Conservation (phyloP, 306 rosid species). For the Amphicarpaea edgeworthii region DNA sequence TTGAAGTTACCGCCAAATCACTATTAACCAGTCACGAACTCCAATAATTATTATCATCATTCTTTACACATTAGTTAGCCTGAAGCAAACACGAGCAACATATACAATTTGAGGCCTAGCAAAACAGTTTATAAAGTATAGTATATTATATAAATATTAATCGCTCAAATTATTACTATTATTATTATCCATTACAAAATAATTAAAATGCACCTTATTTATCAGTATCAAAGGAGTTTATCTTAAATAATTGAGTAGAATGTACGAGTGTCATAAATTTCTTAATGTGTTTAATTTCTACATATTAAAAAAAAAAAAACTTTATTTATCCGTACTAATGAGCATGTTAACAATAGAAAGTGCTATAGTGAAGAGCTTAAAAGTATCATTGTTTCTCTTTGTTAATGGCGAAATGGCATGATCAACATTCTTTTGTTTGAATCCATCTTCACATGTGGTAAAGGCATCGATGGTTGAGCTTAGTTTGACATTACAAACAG, state of each 20-base stretch:
- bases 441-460: constrained; percentile 84
- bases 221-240: too few relatives aligned
- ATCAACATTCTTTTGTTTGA: constrained; percentile 45
- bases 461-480: constrained; percentile 65
- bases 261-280: too few relatives aligned
- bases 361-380: constrained; percentile 69
- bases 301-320: too few relatives aligned
- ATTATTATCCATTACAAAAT: constrained; percentile 1
- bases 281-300: too few relatives aligned
- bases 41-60: not conserved
- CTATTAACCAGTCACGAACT: not conserved
- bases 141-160: not conserved
- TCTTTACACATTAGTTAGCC: not conserved
- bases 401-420: constrained; percentile 61
- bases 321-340: not conserved
- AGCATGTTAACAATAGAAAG: constrained; percentile 69
- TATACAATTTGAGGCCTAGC: not conserved
- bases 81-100: not conserved
- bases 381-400: constrained; percentile 58
- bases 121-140: not conserved
- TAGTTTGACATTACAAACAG: constrained; percentile 53
- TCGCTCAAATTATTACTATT: not conserved
- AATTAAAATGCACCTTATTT: constrained; percentile 23
- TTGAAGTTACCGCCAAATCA: constrained; percentile 10
- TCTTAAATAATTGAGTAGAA: too few relatives aligned